Conservation (phyloP, 352 stramenopile genomes). For the Pythium scleroteichum region DNA sequence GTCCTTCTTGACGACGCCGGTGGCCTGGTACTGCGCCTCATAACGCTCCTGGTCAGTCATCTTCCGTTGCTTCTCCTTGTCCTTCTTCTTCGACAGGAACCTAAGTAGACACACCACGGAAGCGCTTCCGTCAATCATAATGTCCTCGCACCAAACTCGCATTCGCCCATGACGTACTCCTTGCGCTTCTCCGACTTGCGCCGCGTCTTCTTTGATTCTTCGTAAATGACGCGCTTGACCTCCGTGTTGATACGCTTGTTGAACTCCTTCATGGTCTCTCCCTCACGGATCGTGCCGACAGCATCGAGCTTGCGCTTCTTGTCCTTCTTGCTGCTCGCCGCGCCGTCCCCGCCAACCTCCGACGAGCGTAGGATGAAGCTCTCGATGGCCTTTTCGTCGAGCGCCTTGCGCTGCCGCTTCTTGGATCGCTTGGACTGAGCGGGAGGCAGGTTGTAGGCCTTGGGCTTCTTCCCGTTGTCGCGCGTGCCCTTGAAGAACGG, state of each 20-base stretch:
- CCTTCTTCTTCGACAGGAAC: constrained; percentile 78
- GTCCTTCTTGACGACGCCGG: constrained; percentile 67
- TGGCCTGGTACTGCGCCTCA: constrained; percentile 72
- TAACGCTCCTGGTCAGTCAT: constrained; percentile 84
- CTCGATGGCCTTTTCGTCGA: constrained; percentile 66
- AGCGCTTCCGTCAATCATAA: no score
- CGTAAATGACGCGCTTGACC: constrained; percentile 84
- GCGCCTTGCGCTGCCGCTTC: constrained; percentile 70
- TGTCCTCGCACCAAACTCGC: neutral
- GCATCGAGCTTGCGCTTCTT: constrained; percentile 54
- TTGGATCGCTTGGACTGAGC: constrained; percentile 77
- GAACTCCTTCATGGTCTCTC: constrained; percentile 81
- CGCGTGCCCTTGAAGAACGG: constrained; percentile 86
- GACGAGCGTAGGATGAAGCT: constrained; percentile 62
- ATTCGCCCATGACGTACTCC: constrained; percentile 27
- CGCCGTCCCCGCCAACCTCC: constrained; percentile 32
- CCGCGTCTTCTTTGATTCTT: constrained; percentile 75
- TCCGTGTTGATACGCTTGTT: constrained; percentile 85
- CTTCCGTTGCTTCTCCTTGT: constrained; percentile 71
- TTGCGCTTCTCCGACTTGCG: constrained; percentile 81
- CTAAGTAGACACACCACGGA: constrained; percentile 26
- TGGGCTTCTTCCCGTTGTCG: constrained; percentile 68
- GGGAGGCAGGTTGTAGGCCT: constrained; percentile 67
- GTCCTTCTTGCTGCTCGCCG: constrained; percentile 21
- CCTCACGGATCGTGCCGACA: constrained; percentile 56